Conservation (phyloP, 345 rosid genomes). For the Citrus unshiu region DNA sequence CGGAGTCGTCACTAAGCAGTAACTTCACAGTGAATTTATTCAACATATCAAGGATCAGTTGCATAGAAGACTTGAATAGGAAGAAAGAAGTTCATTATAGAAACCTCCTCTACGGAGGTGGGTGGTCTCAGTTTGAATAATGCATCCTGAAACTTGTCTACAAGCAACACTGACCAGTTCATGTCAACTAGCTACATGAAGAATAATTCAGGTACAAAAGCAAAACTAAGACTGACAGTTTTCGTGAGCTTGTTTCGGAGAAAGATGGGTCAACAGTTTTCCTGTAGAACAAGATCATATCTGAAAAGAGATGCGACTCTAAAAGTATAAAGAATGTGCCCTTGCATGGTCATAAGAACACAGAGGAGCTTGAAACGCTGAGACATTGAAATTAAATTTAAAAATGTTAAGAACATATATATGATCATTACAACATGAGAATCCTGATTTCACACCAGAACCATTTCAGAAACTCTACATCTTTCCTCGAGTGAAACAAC, state of each 20-base stretch:
- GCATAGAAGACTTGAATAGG: background rate
- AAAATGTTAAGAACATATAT: conserved; percentile 13
- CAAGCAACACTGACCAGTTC: background rate
- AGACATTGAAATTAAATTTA: conserved; percentile 9
- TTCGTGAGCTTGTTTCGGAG: background rate
- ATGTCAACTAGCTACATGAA: background rate
- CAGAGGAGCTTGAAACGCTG: background rate
- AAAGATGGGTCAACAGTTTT: background rate
- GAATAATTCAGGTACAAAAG: background rate
- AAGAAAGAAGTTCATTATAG: too few relatives aligned
- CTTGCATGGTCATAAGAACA: background rate
- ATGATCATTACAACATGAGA: conserved; percentile 15
- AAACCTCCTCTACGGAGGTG: background rate
- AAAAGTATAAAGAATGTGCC: background rate
- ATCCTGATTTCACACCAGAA: conserved; percentile 13
- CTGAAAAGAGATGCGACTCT: background rate
- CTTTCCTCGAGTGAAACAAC: background rate
- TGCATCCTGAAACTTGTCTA: background rate
- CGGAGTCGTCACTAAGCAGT: background rate
- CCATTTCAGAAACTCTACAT: conserved; percentile 19
- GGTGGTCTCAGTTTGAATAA: background rate
- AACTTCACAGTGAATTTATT: background rate
- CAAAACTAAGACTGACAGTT: background rate
- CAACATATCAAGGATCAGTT: background rate
- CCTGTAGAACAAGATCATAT: background rate